phyloP scores from a whole-genome alignment of 2,329 filamentous ascomycete genomes.

The Tolypocladium tundrense region DNA sequence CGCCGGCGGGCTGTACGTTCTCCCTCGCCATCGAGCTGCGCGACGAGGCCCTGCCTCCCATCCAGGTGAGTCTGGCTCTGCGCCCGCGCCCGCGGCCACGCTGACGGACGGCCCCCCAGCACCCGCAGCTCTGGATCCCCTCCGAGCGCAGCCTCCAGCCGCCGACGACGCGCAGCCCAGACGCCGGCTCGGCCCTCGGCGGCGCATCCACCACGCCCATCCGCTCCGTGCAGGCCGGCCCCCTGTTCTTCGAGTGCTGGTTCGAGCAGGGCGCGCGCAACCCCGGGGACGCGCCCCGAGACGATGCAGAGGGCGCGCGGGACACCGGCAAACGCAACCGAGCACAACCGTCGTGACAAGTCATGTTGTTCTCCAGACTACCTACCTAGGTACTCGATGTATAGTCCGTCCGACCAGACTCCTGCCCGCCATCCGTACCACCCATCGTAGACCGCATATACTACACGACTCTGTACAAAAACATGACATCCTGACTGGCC shows the following conservation, averaged over 20 bases:
- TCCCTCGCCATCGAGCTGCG: conserved; percentile 66
- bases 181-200: conserved; percentile 18
- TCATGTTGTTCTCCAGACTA: neutral
- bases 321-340: neutral
- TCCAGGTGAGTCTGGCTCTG: conserved; percentile 35
- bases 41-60: conserved; percentile 46
- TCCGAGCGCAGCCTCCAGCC: conserved; percentile 37
- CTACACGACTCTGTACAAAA: neutral
- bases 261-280: conserved; percentile 30
- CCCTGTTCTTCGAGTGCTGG: conserved; percentile 58
- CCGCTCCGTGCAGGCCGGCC: conserved; percentile 43
- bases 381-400: neutral
- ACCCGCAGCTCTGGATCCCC: conserved; percentile 53
- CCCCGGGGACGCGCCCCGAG: neutral
- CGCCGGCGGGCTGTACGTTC: conserved; percentile 61
- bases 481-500: neutral
- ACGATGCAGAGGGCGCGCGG: neutral
- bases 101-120: conserved; percentile 20
- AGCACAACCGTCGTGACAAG: neutral
- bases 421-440: neutral
- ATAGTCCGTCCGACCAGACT: neutral
- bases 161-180: conserved; percentile 15
- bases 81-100: neutral
- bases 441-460: neutral
- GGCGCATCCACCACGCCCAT: conserved; percentile 36